Base-by-base conservation (phyloP, 1,284 basidiomycete genomes). In the Pseudozyma sp. region DNA sequence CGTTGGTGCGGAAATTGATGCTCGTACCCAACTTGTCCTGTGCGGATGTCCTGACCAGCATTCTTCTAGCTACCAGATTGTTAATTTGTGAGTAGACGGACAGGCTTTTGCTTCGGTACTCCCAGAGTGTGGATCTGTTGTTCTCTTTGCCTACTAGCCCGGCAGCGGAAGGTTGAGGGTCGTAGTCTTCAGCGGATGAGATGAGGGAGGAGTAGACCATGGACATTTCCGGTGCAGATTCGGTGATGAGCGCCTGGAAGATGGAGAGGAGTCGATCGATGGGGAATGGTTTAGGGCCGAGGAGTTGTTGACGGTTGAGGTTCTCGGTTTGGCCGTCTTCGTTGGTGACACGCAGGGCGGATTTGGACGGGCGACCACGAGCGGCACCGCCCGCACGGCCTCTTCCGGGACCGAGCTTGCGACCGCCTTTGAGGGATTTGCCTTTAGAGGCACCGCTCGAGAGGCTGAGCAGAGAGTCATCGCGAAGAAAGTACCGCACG, bases 211-310 rank as follows among this genome's bases (percentile, higher is more conserved):
- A 55, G 44, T 70, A 70, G 53, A 66, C 38, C 91, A 74, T 58
- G 11, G 65, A 64, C 65, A 69, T 74, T 45, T 74, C 89, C 0
- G 87, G 87, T 67, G 92, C 93, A 71, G 94, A 90, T 83, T 96
- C 94, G 62, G 93, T 91, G 40, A 95, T 86, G 9, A 97, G 86
- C 0, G 91, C 89, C 2, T 93, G 93, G 8, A 95, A 89, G 59
- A 97, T 92, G 0, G 93, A 93, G 1, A 94, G 83, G 54, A 97
- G 86, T 19, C 95, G 87, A 81, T 97, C 95, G 1, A 96, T 85
- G 0, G 92, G 89, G 82, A 96, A 96, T 0, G 92, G 85, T 50
- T 89, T 88, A 0, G 95, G 95, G 0, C 95, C 94, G 5, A 92
- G 86, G 6, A 95, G 88, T 21, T 91, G 88, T 84, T 94, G 93